These are phyloP conservation scores for Groenewaldozyma salmanticensis DNA, from an alignment of 805 yeast species.

Conservation along the genomic window DNA sequence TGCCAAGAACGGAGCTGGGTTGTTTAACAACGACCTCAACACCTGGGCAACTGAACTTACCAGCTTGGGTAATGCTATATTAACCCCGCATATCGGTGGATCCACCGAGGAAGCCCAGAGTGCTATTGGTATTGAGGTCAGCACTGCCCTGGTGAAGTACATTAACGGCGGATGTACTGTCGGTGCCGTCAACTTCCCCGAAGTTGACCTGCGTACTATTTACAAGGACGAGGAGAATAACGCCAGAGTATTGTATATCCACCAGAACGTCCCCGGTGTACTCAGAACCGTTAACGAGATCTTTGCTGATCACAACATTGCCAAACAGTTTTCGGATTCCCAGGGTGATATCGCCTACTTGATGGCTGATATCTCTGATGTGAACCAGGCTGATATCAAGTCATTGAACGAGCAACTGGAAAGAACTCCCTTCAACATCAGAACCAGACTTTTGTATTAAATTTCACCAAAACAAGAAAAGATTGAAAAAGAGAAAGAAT, in stretches of 20 bases:
- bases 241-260: slow-evolving; percentile 91
- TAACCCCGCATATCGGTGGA: slow-evolving; percentile 98
- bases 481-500: too few species aligned
- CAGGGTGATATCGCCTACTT: slow-evolving; percentile 92
- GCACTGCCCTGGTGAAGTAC: slow-evolving; percentile 74
- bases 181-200: slow-evolving; percentile 99
- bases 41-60: slow-evolving; percentile 75
- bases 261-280: slow-evolving; percentile 98
- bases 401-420: slow-evolving; percentile 75
- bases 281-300: slow-evolving; percentile 94
- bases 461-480: too few species aligned
- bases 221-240: slow-evolving; percentile 71
- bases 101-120: slow-evolving; percentile 98
- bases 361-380: slow-evolving; percentile 94
- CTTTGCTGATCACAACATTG: slow-evolving; percentile 88
- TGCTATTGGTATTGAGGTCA: slow-evolving; percentile 95
- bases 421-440: slow-evolving; percentile 81
- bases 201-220: slow-evolving; percentile 80
- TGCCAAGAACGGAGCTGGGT: slow-evolving; percentile 83
- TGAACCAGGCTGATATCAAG: slow-evolving; percentile 72
- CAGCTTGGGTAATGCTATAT: slow-evolving; percentile 74
- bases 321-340: slow-evolving; percentile 96
- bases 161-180: slow-evolving; percentile 91
- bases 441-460: slow-evolving; percentile 84
- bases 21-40: slow-evolving; percentile 66